These are phyloP conservation scores for Kwoniella mangroviensis DNA, from an alignment of 768 basidiomycete species.

Conservation along the genomic window DNA sequence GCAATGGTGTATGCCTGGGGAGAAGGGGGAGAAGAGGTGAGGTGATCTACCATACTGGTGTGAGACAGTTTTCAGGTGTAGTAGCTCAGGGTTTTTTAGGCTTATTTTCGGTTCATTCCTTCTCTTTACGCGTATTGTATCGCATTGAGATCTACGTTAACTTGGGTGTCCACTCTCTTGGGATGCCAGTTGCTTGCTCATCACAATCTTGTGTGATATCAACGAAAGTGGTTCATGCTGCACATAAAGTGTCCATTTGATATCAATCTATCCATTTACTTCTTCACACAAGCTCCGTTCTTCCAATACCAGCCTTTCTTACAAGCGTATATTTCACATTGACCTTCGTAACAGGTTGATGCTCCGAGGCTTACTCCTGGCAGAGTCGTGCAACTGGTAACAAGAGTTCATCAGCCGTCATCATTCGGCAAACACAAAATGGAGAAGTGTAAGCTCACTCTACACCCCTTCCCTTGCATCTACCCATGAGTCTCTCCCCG, in stretches of 20 bases:
- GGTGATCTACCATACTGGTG: too few relatives aligned
- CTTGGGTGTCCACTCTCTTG: too few relatives aligned
- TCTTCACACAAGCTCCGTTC: not conserved
- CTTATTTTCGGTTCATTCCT: conserved; percentile 1
- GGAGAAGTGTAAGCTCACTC: not conserved
- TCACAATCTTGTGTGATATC: too few relatives aligned
- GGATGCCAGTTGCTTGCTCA: too few relatives aligned
- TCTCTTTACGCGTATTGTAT: not conserved
- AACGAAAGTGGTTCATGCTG: too few relatives aligned
- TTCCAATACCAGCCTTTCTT: not conserved
- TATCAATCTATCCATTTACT: not conserved
- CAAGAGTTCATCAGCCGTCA: not conserved
- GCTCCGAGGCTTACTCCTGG: conserved; percentile 2
- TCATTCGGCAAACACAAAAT: not conserved
- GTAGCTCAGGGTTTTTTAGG: not conserved
- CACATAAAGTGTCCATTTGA: not conserved
- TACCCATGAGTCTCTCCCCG: not conserved
- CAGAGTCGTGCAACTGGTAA: not conserved
- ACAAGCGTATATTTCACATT: conserved; percentile 1
- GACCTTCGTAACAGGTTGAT: not conserved
- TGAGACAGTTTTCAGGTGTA: not conserved
- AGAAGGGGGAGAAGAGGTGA: too few relatives aligned
- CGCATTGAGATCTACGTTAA: not conserved
- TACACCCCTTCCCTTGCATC: not conserved
- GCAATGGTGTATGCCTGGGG: too few relatives aligned